Percentiles rank a stretch among this genome's conserved stretches.
phyloP scores from a whole-genome alignment of 2,329 filamentous ascomycete species.

The Hypomyces rosellus region DNA sequence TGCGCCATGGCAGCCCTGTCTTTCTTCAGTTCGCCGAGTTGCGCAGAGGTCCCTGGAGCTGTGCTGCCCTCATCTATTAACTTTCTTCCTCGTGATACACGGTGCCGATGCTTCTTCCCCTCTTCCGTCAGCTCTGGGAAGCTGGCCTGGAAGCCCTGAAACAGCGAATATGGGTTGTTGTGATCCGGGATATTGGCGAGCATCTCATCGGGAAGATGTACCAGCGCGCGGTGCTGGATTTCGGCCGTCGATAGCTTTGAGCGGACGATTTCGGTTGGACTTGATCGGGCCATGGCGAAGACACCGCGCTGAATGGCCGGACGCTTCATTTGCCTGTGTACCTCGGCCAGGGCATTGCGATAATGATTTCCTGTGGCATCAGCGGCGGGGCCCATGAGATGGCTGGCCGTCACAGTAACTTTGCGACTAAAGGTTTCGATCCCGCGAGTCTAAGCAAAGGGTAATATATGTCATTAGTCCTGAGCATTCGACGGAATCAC shows the following conservation, averaged over 20 bases:
- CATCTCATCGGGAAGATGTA: conserved; percentile 84
- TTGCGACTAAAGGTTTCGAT: conserved; percentile 91
- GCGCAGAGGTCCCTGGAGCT: conserved; percentile 50
- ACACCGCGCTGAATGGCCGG: conserved; percentile 82
- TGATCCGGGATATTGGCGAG: conserved; percentile 82
- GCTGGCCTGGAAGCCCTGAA: conserved; percentile 92
- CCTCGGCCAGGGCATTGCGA: conserved; percentile 77
- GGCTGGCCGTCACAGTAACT: conserved; percentile 86
- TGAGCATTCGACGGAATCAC: neutral
- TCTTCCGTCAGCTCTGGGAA: conserved; percentile 67
- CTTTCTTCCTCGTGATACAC: conserved; percentile 69
- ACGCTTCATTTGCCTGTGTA: conserved; percentile 81
- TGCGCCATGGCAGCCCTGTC: conserved; percentile 77
- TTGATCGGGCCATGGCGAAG: conserved; percentile 84
- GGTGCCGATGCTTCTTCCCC: conserved; percentile 63
- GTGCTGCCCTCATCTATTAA: conserved; percentile 61
- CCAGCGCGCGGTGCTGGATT: conserved; percentile 88
- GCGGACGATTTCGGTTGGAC: conserved; percentile 88
- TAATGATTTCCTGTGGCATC: conserved; percentile 60
- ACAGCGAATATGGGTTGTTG: conserved; percentile 82
- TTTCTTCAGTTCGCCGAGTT: conserved; percentile 67
- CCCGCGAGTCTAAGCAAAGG: conserved; percentile 61
- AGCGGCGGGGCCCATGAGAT: conserved; percentile 68
- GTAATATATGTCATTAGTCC: neutral
- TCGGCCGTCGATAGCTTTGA: conserved; percentile 84